These are phyloP conservation scores for Paratinospora sagittata DNA, from an alignment of 164 flowering plant genomes.

Conservation along the genomic window DNA sequence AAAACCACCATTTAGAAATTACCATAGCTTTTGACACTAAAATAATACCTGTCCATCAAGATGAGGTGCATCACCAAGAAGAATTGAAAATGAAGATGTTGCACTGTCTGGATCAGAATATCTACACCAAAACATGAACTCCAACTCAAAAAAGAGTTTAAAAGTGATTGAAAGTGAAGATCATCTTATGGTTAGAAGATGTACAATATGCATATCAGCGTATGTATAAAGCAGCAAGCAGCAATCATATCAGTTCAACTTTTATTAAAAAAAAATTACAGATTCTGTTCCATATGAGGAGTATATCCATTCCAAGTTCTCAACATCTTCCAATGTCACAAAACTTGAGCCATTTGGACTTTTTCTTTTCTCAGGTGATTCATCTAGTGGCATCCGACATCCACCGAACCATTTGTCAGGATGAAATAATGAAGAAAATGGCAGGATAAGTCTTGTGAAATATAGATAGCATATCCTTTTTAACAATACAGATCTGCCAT, in stretches of 20 bases:
- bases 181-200: not conserved
- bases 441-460: not conserved
- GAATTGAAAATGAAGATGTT: constrained; percentile 83
- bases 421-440: not conserved
- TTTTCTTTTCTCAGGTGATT: not conserved
- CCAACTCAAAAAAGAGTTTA: not conserved
- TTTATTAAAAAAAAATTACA: not conserved
- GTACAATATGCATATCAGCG: not conserved
- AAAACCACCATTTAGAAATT: not conserved
- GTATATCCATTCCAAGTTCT: not conserved
- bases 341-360: not conserved
- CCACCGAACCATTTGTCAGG: not conserved
- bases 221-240: not conserved
- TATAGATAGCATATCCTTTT: not conserved
- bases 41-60: constrained; percentile 70
- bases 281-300: not conserved
- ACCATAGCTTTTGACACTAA: constrained; percentile 4
- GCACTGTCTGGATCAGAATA: constrained; percentile 81
- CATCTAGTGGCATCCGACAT: not conserved
- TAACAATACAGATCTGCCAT: no score
- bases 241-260: not conserved
- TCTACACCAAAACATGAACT: constrained; percentile 32
- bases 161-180: not conserved
- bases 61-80: constrained; percentile 98
- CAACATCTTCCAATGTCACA: not conserved